Percentiles rank a stretch among this genome's conserved stretches.
Evolutionary conservation across 768 basidiomycete genomes (phyloP).

Genomic region (Hypholoma sublateritium): DNA sequence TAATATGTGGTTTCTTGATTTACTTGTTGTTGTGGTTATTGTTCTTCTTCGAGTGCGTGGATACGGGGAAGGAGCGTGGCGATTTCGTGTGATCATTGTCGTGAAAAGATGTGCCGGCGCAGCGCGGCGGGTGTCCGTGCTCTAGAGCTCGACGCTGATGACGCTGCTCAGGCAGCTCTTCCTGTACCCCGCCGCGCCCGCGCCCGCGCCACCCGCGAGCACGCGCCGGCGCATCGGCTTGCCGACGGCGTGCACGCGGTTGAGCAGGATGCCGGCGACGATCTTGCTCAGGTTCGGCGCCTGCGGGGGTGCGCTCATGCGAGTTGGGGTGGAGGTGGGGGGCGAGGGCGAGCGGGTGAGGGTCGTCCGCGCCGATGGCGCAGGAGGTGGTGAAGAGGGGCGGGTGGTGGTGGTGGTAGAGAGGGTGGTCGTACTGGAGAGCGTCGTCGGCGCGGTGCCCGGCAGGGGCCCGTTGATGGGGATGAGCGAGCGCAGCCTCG

Average conservation of each 20-base stretch:
- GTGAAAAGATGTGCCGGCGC: no score
- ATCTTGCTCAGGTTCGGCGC: constrained; percentile 35
- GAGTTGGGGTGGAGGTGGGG: no score
- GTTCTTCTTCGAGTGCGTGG: no score
- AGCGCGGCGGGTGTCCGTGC: no score
- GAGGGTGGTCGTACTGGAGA: constrained; percentile 1
- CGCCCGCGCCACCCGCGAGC: constrained; percentile 18
- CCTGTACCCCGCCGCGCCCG: constrained; percentile 37
- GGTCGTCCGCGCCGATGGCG: neutral
- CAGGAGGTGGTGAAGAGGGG: neutral
- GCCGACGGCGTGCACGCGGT: constrained; percentile 51
- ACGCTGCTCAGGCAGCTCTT: constrained; percentile 53
- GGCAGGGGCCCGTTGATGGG: constrained; percentile 2
- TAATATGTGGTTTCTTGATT: no score
- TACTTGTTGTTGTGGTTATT: no score
- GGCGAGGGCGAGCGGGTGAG: neutral
- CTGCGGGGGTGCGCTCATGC: neutral
- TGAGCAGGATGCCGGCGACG: constrained; percentile 59
- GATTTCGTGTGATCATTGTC: no score
- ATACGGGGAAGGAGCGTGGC: no score
- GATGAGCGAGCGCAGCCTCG: constrained; percentile 11
- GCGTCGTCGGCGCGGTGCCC: constrained; percentile 9
- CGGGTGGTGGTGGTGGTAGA: neutral
- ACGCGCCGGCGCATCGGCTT: constrained; percentile 48
- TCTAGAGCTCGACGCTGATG: constrained; percentile 38